A percentile compares a stretch with the other conserved stretches of the same genome.
Conservation (phyloP, 768 basidiomycete genomes). For the Kwoniella europaea region DNA sequence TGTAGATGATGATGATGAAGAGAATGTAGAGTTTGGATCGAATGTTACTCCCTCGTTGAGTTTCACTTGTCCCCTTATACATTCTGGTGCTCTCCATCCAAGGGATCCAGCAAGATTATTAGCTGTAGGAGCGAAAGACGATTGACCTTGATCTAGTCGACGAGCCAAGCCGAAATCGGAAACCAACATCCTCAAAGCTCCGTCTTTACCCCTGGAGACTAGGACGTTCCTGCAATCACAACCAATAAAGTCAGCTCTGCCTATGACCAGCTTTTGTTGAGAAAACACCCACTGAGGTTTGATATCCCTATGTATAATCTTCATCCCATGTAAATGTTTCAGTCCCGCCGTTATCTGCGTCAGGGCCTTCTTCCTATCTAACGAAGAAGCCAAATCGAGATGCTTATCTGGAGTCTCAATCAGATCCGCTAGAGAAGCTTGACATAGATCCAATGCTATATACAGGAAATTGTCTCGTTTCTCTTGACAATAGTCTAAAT, state of each 20-base stretch:
- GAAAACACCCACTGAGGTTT: constrained; percentile 72
- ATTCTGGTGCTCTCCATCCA: constrained; percentile 97
- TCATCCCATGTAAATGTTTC: constrained; percentile 86
- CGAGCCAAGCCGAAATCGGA: constrained; percentile 98
- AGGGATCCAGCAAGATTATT: constrained; percentile 91
- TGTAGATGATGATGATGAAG: constrained; percentile 32
- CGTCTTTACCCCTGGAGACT: constrained; percentile 72
- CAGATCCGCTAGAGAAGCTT: constrained; percentile 56
- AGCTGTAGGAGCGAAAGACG: constrained; percentile 86
- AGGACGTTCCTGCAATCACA: constrained; percentile 72
- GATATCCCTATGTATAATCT: constrained; percentile 97
- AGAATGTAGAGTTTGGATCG: constrained; percentile 40
- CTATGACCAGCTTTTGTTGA: not conserved
- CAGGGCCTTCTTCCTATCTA: constrained; percentile 86
- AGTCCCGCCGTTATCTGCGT: constrained; percentile 85
- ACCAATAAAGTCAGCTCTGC: not conserved
- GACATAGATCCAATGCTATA: constrained; percentile 86
- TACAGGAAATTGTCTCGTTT: constrained; percentile 90
- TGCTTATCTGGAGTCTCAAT: constrained; percentile 66
- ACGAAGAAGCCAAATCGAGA: constrained; percentile 66
- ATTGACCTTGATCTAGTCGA: constrained; percentile 92
- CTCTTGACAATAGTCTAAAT: constrained; percentile 86
- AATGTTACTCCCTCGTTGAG: constrained; percentile 70
- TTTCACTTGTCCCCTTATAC: constrained; percentile 89
- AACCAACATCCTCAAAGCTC: constrained; percentile 56